Evolutionary conservation across 208 protist species (phyloP).

Genomic region (Lotmaria passim): DNA sequence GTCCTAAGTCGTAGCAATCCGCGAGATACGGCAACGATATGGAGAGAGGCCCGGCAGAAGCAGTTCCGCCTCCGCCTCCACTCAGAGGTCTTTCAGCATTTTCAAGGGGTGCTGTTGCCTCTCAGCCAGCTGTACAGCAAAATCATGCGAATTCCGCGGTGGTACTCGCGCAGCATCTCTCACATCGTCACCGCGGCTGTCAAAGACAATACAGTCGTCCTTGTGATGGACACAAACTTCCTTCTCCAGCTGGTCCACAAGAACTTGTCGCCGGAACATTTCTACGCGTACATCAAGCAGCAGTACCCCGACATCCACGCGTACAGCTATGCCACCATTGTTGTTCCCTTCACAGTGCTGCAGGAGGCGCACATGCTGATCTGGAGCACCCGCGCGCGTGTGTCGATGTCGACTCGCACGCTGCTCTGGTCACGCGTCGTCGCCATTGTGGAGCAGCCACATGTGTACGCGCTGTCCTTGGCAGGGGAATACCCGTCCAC

Average conservation of each 20-base stretch:
- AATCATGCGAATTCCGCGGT: slow-evolving; percentile 44
- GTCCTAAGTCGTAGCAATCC: slow-evolving; percentile 59
- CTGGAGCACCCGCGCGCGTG: slow-evolving; percentile 47
- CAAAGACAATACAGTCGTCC: slow-evolving; percentile 31
- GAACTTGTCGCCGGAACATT: slow-evolving; percentile 73
- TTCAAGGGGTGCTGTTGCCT: slow-evolving; percentile 43
- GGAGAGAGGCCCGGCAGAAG: not conserved
- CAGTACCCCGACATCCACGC: slow-evolving; percentile 51
- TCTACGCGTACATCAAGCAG: slow-evolving; percentile 58
- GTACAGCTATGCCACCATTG: slow-evolving; percentile 36
- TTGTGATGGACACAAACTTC: slow-evolving; percentile 90
- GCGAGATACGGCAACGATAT: slow-evolving; percentile 5
- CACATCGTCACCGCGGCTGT: slow-evolving; percentile 46
- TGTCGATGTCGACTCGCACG: slow-evolving; percentile 45
- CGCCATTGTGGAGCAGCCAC: slow-evolving; percentile 49
- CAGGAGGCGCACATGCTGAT: slow-evolving; percentile 69
- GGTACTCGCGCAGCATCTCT: slow-evolving; percentile 54
- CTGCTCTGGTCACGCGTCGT: slow-evolving; percentile 80
- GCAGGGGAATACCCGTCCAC: slow-evolving; percentile 64
- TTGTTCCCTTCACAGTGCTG: slow-evolving; percentile 85
- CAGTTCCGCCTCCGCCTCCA: slow-evolving; percentile 63
- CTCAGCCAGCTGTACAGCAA: slow-evolving; percentile 60
- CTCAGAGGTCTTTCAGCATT: slow-evolving; percentile 56
- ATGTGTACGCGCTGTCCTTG: slow-evolving; percentile 62
- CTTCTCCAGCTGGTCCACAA: slow-evolving; percentile 78